Evolutionary conservation across 2,329 filamentous ascomycete genomes (phyloP), one percentile per base, ranked within the genome.

Genomic region (Tolypocladium nubicola): DNA sequence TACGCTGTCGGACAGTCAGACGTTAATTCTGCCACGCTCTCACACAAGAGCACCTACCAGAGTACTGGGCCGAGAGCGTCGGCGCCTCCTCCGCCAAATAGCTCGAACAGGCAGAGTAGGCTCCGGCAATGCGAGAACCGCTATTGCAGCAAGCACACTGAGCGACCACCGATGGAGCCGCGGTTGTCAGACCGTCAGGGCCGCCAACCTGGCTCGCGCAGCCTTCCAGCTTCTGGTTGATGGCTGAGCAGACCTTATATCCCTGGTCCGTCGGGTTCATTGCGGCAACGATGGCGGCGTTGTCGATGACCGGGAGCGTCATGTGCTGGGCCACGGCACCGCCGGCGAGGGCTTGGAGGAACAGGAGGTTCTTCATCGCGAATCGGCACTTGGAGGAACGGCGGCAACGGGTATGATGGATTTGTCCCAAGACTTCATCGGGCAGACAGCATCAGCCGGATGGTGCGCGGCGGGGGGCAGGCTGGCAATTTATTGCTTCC

Each of bases 71-170:
- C 9, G 59, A 59, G 52, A 63, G 56, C 19, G 58, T 55, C 30
- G 65, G 57, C 26, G 60, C 63, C 56, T 67, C 65, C 1, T 61
- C 59, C 14, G 57, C 53, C 30, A 71, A 59, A 56, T 70, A 70
- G 41, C 53, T 57, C 26, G 68, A 66, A 61, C 69, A 71, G 54
- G 54, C 62, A 4, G 65, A 67, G 60, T 66, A 71, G 30, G 62
- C 56, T 11, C 59, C 57, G 55, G 67, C 63, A n/a, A 69, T 56
- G 53, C 61, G 56, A 1, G 56, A 60, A 7, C 56, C 26, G 19
- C 59, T 59, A 43, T 59, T 52, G 45, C 69, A 71, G 58, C 69
- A 71, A 10, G 64, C 69, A 58, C 69, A 71, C 16, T 55, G 56
- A 21, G 67, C 21, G 13, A 71, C 54, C 4, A 53, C 63, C 4